Percentiles rank a stretch among this genome's conserved stretches.
Evolutionary conservation across 2,329 filamentous ascomycete species (phyloP).

Genomic region (Monilinia polystroma): DNA sequence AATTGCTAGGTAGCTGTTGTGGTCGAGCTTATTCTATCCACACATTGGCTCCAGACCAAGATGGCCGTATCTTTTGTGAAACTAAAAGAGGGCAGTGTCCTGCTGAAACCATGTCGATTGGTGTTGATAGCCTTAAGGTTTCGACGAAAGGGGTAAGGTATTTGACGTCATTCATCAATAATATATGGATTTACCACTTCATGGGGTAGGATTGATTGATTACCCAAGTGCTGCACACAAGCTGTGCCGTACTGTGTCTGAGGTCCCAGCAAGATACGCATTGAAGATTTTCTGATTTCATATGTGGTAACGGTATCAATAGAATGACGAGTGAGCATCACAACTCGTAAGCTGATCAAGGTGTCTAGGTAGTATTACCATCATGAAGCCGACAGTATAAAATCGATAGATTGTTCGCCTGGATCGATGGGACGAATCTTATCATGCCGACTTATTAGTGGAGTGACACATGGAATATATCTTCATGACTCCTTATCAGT

Average conservation of each 20-base stretch:
- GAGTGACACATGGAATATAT: conserved; percentile 4
- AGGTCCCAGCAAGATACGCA: neutral
- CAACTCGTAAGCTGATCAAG: neutral
- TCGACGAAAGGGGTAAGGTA: neutral
- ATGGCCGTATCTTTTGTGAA: conserved; percentile 15
- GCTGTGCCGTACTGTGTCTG: neutral
- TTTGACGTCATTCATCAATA: conserved; percentile 20
- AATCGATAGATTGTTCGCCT: conserved; percentile 4
- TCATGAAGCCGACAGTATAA: conserved; percentile 6
- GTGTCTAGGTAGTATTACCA: conserved; percentile 1
- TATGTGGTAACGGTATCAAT: neutral
- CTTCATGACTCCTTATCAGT: conserved; percentile 20
- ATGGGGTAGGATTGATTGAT: neutral
- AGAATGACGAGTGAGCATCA: neutral
- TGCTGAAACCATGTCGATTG: neutral
- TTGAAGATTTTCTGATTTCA: too few species aligned
- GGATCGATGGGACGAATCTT: conserved; percentile 2
- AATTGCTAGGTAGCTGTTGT: neutral
- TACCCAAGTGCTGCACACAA: neutral
- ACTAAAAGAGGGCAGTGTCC: neutral
- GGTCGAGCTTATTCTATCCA: conserved; percentile 14
- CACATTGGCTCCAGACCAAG: neutral
- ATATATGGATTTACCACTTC: neutral
- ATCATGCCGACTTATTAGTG: conserved; percentile 2
- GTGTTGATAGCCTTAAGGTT: neutral